These are phyloP conservation scores for Papiliotrema laurentii DNA, from an alignment of 1,284 basidiomycete species.

Conservation along the genomic window DNA sequence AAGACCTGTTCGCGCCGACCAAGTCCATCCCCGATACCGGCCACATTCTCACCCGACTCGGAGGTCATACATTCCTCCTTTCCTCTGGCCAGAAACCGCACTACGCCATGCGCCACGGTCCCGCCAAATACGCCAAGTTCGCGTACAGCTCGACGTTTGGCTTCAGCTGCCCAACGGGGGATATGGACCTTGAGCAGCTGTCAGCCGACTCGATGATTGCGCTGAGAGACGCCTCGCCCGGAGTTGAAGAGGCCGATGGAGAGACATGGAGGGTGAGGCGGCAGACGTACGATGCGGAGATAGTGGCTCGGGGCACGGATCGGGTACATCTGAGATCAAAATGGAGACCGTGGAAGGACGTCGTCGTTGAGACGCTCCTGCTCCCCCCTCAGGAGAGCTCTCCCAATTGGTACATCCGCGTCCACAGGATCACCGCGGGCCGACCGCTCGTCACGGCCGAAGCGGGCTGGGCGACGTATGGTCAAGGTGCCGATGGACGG, in stretches of 20 bases:
- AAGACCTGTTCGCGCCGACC: slow-evolving; percentile 38
- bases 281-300: slow-evolving; percentile 59
- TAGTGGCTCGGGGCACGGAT: slow-evolving; percentile 52
- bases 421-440: slow-evolving; percentile 60
- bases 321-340: slow-evolving; percentile 57
- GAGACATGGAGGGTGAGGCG: slow-evolving; percentile 68
- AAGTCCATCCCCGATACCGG: slow-evolving; percentile 60
- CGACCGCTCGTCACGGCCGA: slow-evolving; percentile 59
- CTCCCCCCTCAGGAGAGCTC: slow-evolving; percentile 58
- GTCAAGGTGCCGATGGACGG: slow-evolving; percentile 61
- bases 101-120: slow-evolving; percentile 69
- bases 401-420: slow-evolving; percentile 64
- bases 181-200: slow-evolving; percentile 64
- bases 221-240: slow-evolving; percentile 53
- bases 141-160: slow-evolving; percentile 70
- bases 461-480: slow-evolving; percentile 67
- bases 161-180: slow-evolving; percentile 66
- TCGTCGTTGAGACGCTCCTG: slow-evolving; percentile 69
- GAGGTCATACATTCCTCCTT: slow-evolving; percentile 63
- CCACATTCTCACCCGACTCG: slow-evolving; percentile 58
- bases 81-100: slow-evolving; percentile 73
- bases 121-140: slow-evolving; percentile 72
- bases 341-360: slow-evolving; percentile 70
- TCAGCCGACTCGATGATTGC: slow-evolving; percentile 66
- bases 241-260: slow-evolving; percentile 51